Evolutionary conservation across 73 alveolate genomes (phyloP).

Genomic region (Paramecium tetraurelia): DNA sequence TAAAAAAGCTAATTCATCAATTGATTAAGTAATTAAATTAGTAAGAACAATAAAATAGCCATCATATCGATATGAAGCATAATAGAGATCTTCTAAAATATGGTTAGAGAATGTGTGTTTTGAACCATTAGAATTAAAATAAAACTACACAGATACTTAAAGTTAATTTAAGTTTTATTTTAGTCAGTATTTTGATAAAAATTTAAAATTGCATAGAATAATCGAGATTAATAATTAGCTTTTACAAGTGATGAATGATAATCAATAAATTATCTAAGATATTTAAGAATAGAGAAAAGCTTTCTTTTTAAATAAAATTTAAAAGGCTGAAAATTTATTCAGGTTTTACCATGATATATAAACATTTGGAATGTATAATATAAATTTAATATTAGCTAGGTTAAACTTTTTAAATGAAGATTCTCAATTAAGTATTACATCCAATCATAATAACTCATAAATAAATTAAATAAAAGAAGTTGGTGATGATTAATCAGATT

Average conservation of each 20-base stretch:
- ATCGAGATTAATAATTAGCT: background rate
- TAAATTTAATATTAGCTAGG: background rate
- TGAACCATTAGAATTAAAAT: background rate
- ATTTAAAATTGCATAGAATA: background rate
- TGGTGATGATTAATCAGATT: background rate
- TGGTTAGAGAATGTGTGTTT: background rate
- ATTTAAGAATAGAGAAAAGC: background rate
- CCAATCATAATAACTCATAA: background rate
- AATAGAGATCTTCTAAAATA: background rate
- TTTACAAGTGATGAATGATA: background rate
- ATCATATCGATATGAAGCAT: background rate
- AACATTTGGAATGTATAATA: background rate
- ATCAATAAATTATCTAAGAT: background rate
- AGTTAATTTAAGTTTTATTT: background rate
- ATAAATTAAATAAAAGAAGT: background rate
- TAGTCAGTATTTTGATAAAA: background rate
- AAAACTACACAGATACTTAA: background rate
- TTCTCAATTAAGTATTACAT: background rate
- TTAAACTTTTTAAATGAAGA: background rate
- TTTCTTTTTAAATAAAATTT: background rate
- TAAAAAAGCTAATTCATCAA: background rate
- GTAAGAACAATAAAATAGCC: background rate
- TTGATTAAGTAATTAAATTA: background rate
- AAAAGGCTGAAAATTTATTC: background rate
- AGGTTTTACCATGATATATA: background rate